Evolutionary conservation across 2,329 filamentous ascomycete genomes (phyloP).

Genomic region (Diaporthe humulicola): DNA sequence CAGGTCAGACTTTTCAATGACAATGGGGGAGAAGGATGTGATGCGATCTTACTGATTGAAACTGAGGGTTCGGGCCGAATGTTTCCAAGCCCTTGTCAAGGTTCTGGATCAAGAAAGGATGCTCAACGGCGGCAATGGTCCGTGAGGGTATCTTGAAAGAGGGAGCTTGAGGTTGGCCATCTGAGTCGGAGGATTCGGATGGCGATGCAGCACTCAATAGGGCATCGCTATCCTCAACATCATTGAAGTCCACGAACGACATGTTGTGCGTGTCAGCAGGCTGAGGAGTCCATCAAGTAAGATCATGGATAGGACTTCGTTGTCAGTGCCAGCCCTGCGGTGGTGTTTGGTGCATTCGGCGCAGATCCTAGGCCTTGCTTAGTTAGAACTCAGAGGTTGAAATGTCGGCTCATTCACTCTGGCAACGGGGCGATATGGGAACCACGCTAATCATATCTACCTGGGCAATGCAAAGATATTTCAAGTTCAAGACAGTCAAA

Average conservation of each 20-base stretch:
- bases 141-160: constrained; percentile 53
- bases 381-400: background rate
- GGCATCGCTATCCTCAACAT: constrained; percentile 32
- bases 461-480: background rate
- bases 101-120: constrained; percentile 57
- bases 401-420: background rate
- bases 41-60: constrained; percentile 50
- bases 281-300: background rate
- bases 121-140: constrained; percentile 58
- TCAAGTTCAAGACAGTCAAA: background rate
- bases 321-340: background rate
- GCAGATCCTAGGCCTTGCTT: background rate
- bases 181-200: constrained; percentile 18
- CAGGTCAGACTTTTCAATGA: constrained; percentile 21
- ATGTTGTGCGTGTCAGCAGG: constrained; percentile 10
- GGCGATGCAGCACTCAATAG: constrained; percentile 18
- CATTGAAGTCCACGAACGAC: constrained; percentile 10
- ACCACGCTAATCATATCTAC: background rate
- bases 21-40: background rate
- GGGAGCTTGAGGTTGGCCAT: constrained; percentile 48
- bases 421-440: background rate
- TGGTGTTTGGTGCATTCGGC: background rate
- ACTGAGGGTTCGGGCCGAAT: constrained; percentile 55
- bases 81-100: constrained; percentile 57
- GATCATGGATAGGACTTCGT: background rate